Evolutionary conservation across 1,139 yeast genomes (phyloP).

Genomic region (Geotrichum citri-aurantii): DNA sequence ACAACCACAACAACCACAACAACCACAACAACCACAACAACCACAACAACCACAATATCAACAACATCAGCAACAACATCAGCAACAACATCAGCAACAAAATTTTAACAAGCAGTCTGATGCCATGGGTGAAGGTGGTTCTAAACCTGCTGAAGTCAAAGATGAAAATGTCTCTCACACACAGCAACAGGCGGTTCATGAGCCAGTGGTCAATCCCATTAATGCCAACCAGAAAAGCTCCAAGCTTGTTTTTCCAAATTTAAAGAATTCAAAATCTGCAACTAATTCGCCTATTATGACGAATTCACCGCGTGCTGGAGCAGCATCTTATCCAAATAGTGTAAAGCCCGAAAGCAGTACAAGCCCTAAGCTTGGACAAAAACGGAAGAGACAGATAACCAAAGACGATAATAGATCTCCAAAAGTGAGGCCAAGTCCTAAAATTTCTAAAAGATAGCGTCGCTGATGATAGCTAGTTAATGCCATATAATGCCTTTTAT

Average conservation of each 20-base stretch:
- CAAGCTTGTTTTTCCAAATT: background rate
- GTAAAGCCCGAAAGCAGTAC: constrained; percentile 1
- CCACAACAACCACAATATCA: constrained; percentile 13
- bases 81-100: constrained; percentile 10
- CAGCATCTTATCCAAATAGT: background rate
- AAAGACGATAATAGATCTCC: constrained; percentile 16
- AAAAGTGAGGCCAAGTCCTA: constrained; percentile 15
- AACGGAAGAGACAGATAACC: constrained; percentile 19
- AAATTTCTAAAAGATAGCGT: constrained; percentile 9
- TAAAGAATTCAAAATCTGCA: background rate
- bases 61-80: constrained; percentile 1
- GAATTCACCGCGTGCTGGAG: background rate
- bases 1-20: too few relatives aligned
- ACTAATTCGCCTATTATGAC: background rate
- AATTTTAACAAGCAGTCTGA: constrained; percentile 14
- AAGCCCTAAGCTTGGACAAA: constrained; percentile 6
- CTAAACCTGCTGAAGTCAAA: constrained; percentile 1
- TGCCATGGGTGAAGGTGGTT: background rate
- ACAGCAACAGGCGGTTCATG: constrained; percentile 17
- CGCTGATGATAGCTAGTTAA: background rate
- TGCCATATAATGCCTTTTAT: background rate
- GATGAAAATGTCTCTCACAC: constrained; percentile 8
- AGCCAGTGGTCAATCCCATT: constrained; percentile 1
- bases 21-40: constrained; percentile 6
- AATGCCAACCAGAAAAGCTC: constrained; percentile 7